Percentiles rank a stretch among this genome's conserved stretches.
These are phyloP conservation scores for Plasmopara halstedii DNA, from an alignment of 352 stramenopile genomes.

Conservation along the genomic window DNA sequence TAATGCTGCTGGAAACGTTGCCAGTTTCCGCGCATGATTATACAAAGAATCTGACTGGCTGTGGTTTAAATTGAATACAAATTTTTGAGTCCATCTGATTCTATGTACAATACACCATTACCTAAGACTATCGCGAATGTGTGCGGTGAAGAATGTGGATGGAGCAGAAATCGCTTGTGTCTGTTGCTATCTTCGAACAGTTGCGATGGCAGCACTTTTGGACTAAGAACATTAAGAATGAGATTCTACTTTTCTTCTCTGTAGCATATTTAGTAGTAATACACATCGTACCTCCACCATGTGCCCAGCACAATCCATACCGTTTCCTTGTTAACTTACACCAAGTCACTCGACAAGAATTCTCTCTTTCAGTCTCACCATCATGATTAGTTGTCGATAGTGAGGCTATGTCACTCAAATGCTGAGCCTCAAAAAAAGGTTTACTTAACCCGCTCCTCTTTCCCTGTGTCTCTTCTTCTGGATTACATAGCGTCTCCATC, in stretches of 20 bases:
- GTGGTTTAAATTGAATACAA: too few species aligned
- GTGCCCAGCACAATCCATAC: slow-evolving; percentile 43
- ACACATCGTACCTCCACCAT: slow-evolving; percentile 8
- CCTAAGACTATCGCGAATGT: too few species aligned
- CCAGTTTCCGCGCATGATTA: not conserved
- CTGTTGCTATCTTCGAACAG: too few species aligned
- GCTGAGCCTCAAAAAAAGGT: slow-evolving; percentile 7
- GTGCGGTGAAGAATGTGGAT: too few species aligned
- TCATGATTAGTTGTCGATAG: not conserved
- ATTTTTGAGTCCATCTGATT: too few species aligned
- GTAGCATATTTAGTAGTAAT: not conserved
- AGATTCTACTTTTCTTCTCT: too few species aligned
- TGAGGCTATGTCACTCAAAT: slow-evolving; percentile 11
- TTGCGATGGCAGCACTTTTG: too few species aligned
- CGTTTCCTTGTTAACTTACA: slow-evolving; percentile 32
- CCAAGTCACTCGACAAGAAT: slow-evolving; percentile 35
- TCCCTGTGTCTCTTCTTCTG: slow-evolving; percentile 1
- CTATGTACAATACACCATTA: too few species aligned
- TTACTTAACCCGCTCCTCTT: slow-evolving; percentile 2
- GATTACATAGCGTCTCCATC: not conserved
- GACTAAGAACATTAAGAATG: too few species aligned
- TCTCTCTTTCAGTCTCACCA: slow-evolving; percentile 1
- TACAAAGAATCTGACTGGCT: too few species aligned
- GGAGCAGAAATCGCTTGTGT: too few species aligned
- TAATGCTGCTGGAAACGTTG: not conserved